Percentiles rank a stretch among this genome's conserved stretches.
Conservation (phyloP, 129 eudicot genomes). For the Tagetes patula region DNA sequence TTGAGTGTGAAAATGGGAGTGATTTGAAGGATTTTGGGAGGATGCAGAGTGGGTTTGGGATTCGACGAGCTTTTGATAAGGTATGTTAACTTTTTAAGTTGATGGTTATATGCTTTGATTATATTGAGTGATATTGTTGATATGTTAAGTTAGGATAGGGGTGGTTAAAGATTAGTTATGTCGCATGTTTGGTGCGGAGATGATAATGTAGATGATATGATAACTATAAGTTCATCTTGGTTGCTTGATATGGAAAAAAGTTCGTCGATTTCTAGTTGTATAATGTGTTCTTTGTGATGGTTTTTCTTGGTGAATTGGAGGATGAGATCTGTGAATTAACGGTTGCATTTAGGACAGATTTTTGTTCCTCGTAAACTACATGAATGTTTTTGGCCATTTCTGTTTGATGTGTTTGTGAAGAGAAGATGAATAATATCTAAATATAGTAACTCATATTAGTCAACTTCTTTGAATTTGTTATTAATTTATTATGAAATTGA, state of each 20-base stretch:
- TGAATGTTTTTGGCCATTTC: not conserved
- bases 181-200: not conserved
- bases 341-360: not conserved
- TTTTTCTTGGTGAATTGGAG: constrained; percentile 22
- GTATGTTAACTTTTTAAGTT: constrained; percentile 39
- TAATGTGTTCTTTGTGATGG: constrained; percentile 9
- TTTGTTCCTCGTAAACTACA: not conserved
- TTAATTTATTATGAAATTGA: not conserved
- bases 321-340: not conserved
- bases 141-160: not conserved
- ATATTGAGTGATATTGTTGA: constrained; percentile 1
- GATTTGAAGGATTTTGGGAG: constrained; percentile 17
- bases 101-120: not conserved
- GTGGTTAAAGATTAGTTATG: not conserved
- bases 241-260: constrained; percentile 3
- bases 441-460: too few relatives aligned
- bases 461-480: not conserved
- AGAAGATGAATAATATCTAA: not conserved
- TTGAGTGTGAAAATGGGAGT: constrained; percentile 51
- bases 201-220: not conserved
- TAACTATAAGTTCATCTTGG: constrained; percentile 16
- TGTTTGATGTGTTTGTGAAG: not conserved
- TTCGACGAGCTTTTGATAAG: constrained; percentile 41
- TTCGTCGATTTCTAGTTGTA: not conserved
- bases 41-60: constrained; percentile 25